phyloP scores from a whole-genome alignment of 2,329 filamentous ascomycete species.

The Hymenoscyphus infarciens region DNA sequence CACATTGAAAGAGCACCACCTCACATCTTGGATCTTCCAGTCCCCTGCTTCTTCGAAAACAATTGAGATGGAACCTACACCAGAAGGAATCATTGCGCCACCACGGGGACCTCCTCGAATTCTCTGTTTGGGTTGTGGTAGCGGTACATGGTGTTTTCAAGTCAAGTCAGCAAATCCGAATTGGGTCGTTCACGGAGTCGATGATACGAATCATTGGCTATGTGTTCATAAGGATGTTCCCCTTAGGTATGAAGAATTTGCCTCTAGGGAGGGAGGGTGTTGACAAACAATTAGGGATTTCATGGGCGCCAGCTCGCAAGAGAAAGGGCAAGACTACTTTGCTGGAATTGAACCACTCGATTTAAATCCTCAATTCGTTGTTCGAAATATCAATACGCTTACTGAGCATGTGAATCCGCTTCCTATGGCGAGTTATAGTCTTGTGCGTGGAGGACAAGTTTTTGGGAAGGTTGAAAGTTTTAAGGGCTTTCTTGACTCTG shows the following conservation, averaged over 20 bases:
- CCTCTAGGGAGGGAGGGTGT: too few relatives aligned
- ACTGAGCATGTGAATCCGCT: constrained; percentile 25
- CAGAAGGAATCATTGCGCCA: constrained; percentile 5
- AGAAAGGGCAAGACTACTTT: constrained; percentile 26
- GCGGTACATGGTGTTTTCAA: constrained; percentile 32
- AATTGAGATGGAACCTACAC: not conserved
- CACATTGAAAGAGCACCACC: constrained; percentile 7
- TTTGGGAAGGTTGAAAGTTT: constrained; percentile 32
- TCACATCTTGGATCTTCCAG: constrained; percentile 29
- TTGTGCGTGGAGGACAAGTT: constrained; percentile 32
- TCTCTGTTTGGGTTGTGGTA: constrained; percentile 32
- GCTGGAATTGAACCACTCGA: constrained; percentile 20
- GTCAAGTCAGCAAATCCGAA: constrained; percentile 29
- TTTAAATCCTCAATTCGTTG: constrained; percentile 28
- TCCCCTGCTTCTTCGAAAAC: constrained; percentile 7
- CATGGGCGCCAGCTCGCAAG: constrained; percentile 14
- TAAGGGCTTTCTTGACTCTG: constrained; percentile 31
- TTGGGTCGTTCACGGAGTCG: constrained; percentile 34
- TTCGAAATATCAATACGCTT: constrained; percentile 31
- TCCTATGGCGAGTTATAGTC: constrained; percentile 29
- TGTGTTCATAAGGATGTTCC: constrained; percentile 20
- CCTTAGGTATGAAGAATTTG: constrained; percentile 15
- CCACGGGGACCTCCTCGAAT: constrained; percentile 26
- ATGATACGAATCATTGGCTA: constrained; percentile 32
- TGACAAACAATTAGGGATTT: constrained; percentile 25